Evolutionary conservation across 352 stramenopile species (phyloP), one percentile per base, ranked within the genome.

Genomic region (Globisporangium spiculum): DNA sequence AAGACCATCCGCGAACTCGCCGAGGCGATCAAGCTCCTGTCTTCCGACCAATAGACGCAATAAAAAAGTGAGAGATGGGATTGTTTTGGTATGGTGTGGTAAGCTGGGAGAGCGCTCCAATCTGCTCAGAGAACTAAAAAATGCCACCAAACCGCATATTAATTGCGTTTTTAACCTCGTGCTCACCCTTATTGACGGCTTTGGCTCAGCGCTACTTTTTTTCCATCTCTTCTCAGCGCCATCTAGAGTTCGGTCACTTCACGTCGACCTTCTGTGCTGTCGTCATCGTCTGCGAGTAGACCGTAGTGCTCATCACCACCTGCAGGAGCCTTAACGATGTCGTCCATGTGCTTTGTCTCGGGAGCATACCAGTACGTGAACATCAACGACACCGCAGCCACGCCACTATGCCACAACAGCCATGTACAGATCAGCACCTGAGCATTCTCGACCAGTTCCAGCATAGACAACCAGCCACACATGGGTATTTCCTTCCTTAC

Each of bases 1-100:
- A 91, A 89, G 67, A 81, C 84, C 56, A 77, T 94, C 57, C 74
- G 78, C 32, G 84, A 94, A 38, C 76, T 94, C 52, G 79, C 82
- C 34, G 70, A 86, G 65, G 79, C 76, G 54, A 87, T 84, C 61
- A 75, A 90, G 58, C 64, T 71, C 34, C 73, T 94, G 32, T 63
- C 68, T 20, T 66, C 63, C 24, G 20, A 16, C 44, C 20, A 65
- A 26, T 58, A 46, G 57, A 41, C 26, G 53, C 18, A 27, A 46
- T 30, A 46, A 26, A 20, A 59, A 59, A 38, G 4, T 27, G 24
- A 22, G 8, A 62, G 26, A 62, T 46, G 56, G 30, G 32, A 10
- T 52, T 22, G 36, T 20, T 46, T 20, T 46, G 38, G 6, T 7
- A 20, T 24, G 8, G 44, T 10, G 30, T 52, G 44, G 3, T 20